phyloP scores from a whole-genome alignment of 805 yeast species.

The Debaryomyces hansenii region DNA sequence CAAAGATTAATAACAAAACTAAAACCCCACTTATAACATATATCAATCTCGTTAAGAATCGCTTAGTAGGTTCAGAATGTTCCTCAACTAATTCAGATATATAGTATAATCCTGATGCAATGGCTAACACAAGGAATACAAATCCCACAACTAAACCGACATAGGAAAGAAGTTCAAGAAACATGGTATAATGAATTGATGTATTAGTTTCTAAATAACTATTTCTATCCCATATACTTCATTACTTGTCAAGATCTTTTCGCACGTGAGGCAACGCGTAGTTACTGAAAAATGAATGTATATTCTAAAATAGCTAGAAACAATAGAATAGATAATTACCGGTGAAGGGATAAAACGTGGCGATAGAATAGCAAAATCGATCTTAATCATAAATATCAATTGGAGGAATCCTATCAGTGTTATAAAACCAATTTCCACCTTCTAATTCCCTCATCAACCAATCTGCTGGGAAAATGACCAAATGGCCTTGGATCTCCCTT shows the following conservation, averaged over 20 bases:
- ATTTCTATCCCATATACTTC: no score
- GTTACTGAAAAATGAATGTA: no score
- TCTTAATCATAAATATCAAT: slow-evolving; percentile 81
- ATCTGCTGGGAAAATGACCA: slow-evolving; percentile 88
- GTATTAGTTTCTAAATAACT: no score
- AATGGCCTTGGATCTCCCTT: slow-evolving; percentile 75
- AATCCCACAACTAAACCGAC: slow-evolving; percentile 40
- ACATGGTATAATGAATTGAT: slow-evolving; percentile 22
- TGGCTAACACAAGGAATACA: slow-evolving; percentile 45
- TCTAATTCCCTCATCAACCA: slow-evolving; percentile 90
- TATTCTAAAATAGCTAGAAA: no score
- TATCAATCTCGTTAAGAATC: slow-evolving; percentile 64
- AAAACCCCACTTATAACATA: slow-evolving; percentile 57
- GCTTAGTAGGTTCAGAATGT: slow-evolving; percentile 80
- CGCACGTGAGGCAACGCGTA: no score
- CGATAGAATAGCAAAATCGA: neutral
- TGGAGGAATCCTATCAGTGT: slow-evolving; percentile 91
- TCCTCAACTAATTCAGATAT: slow-evolving; percentile 92
- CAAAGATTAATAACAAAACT: slow-evolving; percentile 63
- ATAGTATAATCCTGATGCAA: slow-evolving; percentile 90
- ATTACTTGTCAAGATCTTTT: no score
- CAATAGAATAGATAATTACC: no score
- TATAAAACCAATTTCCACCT: slow-evolving; percentile 92
- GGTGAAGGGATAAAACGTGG: no score
- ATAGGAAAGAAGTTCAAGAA: slow-evolving; percentile 39